Conservation (phyloP, 805 yeast species). For the Lipomyces kockii region DNA sequence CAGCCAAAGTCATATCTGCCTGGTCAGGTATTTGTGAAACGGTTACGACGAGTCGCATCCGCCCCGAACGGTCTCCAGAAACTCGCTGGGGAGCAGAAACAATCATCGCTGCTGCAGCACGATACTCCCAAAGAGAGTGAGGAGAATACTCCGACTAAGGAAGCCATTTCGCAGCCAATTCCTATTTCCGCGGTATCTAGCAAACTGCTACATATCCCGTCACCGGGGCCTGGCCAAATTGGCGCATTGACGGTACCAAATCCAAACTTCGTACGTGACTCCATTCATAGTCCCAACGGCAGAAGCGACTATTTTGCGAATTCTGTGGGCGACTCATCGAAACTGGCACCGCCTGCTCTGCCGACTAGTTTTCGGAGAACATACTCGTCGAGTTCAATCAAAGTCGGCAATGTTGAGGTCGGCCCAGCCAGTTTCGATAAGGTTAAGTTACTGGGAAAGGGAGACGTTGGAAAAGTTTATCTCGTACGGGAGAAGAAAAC, state of each 20-base stretch:
- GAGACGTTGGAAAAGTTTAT: conserved; percentile 97
- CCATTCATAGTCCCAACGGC: not conserved
- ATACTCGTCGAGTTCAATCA: conserved; percentile 76
- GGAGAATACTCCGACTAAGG: conserved; percentile 7
- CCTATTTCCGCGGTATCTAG: conserved; percentile 9
- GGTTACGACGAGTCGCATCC: conserved; percentile 76
- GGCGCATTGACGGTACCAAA: conserved; percentile 27
- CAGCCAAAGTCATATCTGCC: conserved; percentile 34
- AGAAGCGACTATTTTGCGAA: conserved; percentile 21
- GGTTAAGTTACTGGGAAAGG: conserved; percentile 88
- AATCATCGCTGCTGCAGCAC: conserved; percentile 7
- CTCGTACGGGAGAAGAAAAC: conserved; percentile 81
- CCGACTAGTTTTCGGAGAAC: conserved; percentile 50
- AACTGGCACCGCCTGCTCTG: conserved; percentile 13
- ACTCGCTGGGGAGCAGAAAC: conserved; percentile 20
- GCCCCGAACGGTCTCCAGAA: conserved; percentile 69
- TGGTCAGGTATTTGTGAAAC: conserved; percentile 38
- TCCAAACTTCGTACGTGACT: not conserved
- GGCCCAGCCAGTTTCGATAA: conserved; percentile 87
- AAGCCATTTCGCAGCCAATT: conserved; percentile 22
- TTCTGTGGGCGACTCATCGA: conserved; percentile 3
- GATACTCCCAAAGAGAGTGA: conserved; percentile 7
- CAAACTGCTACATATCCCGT: conserved; percentile 11
- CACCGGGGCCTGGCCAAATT: conserved; percentile 11
- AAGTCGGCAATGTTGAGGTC: conserved; percentile 76